phyloP scores from a whole-genome alignment of 352 stramenopile species.

The Phytophthora quininea region DNA sequence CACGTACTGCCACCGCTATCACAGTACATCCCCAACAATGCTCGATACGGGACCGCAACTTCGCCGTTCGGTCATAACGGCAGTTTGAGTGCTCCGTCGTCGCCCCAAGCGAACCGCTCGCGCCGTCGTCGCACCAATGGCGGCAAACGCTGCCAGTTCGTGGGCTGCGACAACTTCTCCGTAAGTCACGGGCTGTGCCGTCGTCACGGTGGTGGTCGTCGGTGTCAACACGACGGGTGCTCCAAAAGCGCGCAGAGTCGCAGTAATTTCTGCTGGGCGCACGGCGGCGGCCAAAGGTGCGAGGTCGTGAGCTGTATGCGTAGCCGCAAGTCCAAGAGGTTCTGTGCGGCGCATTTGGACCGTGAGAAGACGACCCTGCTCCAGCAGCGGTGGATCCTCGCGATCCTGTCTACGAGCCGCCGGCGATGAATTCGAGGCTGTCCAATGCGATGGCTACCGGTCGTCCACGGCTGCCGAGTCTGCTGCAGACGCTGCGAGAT shows the following conservation, averaged over 20 bases:
- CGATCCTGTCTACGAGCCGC: neutral
- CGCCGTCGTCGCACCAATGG: slow-evolving; percentile 32
- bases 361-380: slow-evolving; percentile 18
- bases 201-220: slow-evolving; percentile 58
- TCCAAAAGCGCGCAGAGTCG: slow-evolving; percentile 56
- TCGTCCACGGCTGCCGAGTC: slow-evolving; percentile 25
- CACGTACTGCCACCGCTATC: slow-evolving; percentile 22
- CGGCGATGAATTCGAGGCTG: neutral
- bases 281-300: slow-evolving; percentile 64
- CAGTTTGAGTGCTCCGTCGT: slow-evolving; percentile 11
- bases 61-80: slow-evolving; percentile 14
- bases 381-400: neutral
- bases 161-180: slow-evolving; percentile 56
- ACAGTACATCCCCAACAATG: slow-evolving; percentile 23
- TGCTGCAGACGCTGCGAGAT: neutral
- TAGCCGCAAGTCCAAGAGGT: slow-evolving; percentile 58
- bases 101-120: neutral
- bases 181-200: slow-evolving; percentile 63
- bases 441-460: slow-evolving; percentile 16
- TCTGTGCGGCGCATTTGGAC: slow-evolving; percentile 49
- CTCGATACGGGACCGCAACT: slow-evolving; percentile 11
- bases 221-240: slow-evolving; percentile 52
- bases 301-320: slow-evolving; percentile 59
- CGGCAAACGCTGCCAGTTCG: slow-evolving; percentile 64
- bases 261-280: slow-evolving; percentile 59